Percentiles rank a stretch among this genome's conserved stretches.
These are phyloP conservation scores for Xylaria sp. DNA, from an alignment of 2,329 filamentous ascomycete genomes.

Conservation along the genomic window DNA sequence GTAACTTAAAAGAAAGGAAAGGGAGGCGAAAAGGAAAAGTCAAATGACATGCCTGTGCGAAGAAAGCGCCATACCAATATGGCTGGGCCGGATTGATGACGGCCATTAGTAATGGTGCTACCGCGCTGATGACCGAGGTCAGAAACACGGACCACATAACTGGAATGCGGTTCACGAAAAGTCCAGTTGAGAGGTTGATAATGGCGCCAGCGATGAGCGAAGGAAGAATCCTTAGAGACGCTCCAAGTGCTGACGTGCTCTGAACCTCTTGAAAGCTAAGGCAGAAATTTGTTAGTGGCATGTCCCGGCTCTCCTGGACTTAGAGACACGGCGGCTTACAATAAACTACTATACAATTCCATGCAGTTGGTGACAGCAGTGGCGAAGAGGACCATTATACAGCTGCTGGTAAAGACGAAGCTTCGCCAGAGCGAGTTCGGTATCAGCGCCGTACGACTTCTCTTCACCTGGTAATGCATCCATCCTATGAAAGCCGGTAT, in stretches of 20 bases:
- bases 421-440: conserved; percentile 69
- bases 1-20: not conserved
- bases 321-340: conserved; percentile 49
- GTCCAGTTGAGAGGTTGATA: conserved; percentile 57
- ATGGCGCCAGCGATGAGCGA: conserved; percentile 57
- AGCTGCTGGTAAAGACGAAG: conserved; percentile 11
- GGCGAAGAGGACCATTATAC: conserved; percentile 20
- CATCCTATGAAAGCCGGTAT: conserved; percentile 65
- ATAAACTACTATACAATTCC: conserved; percentile 14
- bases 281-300: not conserved
- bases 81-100: conserved; percentile 58
- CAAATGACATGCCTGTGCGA: conserved; percentile 48
- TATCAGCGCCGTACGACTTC: conserved; percentile 58
- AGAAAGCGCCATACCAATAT: conserved; percentile 62
- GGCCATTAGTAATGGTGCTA: conserved; percentile 66
- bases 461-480: conserved; percentile 43
- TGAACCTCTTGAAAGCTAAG: conserved; percentile 58
- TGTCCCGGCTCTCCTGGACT: conserved; percentile 44
- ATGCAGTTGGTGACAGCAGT: conserved; percentile 14
- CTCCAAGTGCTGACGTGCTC: conserved; percentile 46
- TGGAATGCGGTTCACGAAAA: conserved; percentile 56
- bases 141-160: conserved; percentile 55
- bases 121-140: conserved; percentile 54
- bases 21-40: not conserved
- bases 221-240: conserved; percentile 58